Percentiles rank a stretch among this genome's conserved stretches.
Evolutionary conservation across 1,139 yeast genomes (phyloP).

Genomic region (Wickerhamomyces sp.): DNA sequence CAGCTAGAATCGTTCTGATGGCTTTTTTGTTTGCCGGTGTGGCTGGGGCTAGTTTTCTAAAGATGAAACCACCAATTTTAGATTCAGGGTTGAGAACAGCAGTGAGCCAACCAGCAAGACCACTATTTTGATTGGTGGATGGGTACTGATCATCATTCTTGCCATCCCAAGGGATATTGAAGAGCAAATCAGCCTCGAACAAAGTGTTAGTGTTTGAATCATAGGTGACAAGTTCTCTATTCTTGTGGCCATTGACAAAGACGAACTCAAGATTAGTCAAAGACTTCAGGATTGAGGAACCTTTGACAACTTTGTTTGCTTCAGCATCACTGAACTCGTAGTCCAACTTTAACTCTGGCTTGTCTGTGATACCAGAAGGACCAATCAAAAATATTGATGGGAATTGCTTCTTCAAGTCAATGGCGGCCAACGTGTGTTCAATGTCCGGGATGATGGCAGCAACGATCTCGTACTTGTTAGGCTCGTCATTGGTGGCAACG

Average conservation of each 20-base stretch:
- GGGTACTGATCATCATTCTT: slow-evolving; percentile 41
- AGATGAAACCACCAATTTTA: slow-evolving; percentile 29
- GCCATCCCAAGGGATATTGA: slow-evolving; percentile 33
- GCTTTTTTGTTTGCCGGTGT: slow-evolving; percentile 22
- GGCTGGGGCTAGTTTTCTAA: slow-evolving; percentile 22
- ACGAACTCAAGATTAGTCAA: slow-evolving; percentile 42
- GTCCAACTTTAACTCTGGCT: slow-evolving; percentile 9
- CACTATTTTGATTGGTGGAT: slow-evolving; percentile 33
- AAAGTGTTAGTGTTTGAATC: slow-evolving; percentile 42
- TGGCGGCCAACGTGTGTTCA: slow-evolving; percentile 49
- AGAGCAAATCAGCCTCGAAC: slow-evolving; percentile 50
- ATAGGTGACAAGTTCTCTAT: slow-evolving; percentile 48
- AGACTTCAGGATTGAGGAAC: slow-evolving; percentile 4
- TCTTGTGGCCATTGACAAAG: slow-evolving; percentile 44
- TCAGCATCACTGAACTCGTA: slow-evolving; percentile 5
- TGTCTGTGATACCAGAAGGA: slow-evolving; percentile 10
- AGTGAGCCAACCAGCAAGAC: slow-evolving; percentile 32
- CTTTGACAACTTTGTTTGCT: slow-evolving; percentile 7
- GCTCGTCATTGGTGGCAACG: slow-evolving; percentile 32
- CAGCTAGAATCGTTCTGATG: slow-evolving; percentile 28
- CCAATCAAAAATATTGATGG: slow-evolving; percentile 11
- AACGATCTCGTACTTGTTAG: slow-evolving; percentile 26
- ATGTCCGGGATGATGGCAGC: slow-evolving; percentile 42
- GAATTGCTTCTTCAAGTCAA: slow-evolving; percentile 6
- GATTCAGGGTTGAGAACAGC: slow-evolving; percentile 35